phyloP scores from a whole-genome alignment of 495 filamentous ascomycete genomes.

The Friedmanniomyces simplex region DNA sequence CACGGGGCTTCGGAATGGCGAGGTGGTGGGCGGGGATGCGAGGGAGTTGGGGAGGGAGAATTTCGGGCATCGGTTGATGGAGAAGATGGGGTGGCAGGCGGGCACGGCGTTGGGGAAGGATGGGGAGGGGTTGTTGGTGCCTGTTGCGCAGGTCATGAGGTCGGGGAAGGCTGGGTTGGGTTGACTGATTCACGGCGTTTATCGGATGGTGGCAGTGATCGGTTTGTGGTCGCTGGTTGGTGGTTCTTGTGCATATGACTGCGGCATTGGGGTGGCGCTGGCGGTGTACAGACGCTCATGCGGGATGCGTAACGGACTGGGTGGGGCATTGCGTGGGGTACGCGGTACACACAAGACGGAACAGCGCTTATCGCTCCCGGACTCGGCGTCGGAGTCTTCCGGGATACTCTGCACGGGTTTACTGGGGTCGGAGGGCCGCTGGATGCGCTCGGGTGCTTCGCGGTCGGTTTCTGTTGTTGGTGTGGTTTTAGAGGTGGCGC shows the following conservation, averaged over 20 bases:
- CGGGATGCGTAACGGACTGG: background rate
- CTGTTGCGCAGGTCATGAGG: constrained; percentile 82
- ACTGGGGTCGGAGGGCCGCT: constrained; percentile 25
- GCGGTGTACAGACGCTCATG: background rate
- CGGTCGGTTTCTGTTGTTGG: background rate
- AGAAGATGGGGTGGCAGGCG: constrained; percentile 94
- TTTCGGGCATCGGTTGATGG: constrained; percentile 75
- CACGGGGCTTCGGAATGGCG: constrained; percentile 69
- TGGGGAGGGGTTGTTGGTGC: constrained; percentile 79
- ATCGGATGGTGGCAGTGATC: no score
- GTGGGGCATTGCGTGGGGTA: background rate
- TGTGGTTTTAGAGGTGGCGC: constrained; percentile 48
- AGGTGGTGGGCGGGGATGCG: constrained; percentile 74
- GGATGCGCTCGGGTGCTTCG: constrained; percentile 34
- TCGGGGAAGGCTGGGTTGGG: constrained; percentile 76
- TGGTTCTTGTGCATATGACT: background rate
- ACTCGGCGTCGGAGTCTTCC: constrained; percentile 59
- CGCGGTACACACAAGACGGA: background rate
- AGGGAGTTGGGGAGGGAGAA: constrained; percentile 79
- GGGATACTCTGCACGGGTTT: background rate
- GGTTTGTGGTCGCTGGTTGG: no score
- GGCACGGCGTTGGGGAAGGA: constrained; percentile 79
- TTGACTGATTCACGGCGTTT: no score
- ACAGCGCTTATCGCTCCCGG: constrained; percentile 29
- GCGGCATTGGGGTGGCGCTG: background rate